These are phyloP conservation scores for Cladochytrium replicatum DNA, from an alignment of 192 early-diverging fungal genomes.

Conservation along the genomic window DNA sequence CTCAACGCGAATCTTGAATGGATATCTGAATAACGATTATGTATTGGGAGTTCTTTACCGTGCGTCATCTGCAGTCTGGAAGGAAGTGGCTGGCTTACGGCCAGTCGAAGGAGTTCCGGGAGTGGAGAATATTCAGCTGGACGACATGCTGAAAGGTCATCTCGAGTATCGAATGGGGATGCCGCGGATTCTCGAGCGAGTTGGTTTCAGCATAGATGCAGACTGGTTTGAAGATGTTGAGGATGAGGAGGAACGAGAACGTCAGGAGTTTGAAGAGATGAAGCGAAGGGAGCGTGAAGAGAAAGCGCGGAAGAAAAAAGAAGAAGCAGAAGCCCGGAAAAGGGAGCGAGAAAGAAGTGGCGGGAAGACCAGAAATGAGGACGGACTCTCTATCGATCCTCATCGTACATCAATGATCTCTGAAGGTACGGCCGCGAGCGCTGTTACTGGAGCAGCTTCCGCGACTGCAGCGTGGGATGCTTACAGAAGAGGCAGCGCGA, in stretches of 20 bases:
- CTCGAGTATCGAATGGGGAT: constrained; percentile 45
- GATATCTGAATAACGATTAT: constrained; percentile 77
- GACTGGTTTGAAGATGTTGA: constrained; percentile 64
- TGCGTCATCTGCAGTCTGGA: constrained; percentile 53
- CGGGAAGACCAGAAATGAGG: no score
- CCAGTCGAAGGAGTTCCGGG: constrained; percentile 45
- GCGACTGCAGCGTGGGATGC: no score
- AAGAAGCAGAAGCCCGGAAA: constrained; percentile 25
- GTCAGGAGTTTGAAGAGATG: constrained; percentile 12
- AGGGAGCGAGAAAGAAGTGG: no score
- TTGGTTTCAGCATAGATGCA: constrained; percentile 48
- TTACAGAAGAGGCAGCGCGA: no score
- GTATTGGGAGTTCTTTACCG: constrained; percentile 77
- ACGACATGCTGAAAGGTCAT: constrained; percentile 66
- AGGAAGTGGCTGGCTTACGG: constrained; percentile 63
- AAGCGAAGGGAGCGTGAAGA: constrained; percentile 11
- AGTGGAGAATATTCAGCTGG: constrained; percentile 68
- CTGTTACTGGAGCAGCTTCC: no score
- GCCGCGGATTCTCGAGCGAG: constrained; percentile 11
- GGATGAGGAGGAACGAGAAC: constrained; percentile 33
- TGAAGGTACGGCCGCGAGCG: no score
- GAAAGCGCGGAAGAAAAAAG: constrained; percentile 11
- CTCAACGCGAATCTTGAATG: constrained; percentile 75
- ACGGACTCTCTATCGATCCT: no score
- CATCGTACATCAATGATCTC: no score